Conservation (phyloP, 768 basidiomycete genomes). For the Tubosaeta brunneosetosa region DNA sequence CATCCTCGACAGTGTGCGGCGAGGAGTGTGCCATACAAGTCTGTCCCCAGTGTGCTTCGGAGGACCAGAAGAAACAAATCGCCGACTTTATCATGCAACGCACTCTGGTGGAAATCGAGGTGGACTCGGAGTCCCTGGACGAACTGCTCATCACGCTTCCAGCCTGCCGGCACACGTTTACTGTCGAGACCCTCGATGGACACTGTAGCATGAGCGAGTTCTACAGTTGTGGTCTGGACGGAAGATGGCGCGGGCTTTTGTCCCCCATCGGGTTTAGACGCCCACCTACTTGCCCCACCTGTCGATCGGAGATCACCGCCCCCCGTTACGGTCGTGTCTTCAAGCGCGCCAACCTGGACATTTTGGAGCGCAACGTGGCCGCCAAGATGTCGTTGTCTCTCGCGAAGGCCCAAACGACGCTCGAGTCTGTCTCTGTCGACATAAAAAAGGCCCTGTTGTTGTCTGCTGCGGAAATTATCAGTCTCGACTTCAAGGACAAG, state of each 20-base stretch:
- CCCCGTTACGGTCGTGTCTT: slow-evolving; percentile 57
- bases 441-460: slow-evolving; percentile 15
- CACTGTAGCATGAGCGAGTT: slow-evolving; percentile 46
- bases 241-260: slow-evolving; percentile 41
- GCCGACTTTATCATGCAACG: slow-evolving; percentile 59
- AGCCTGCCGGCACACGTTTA: slow-evolving; percentile 60
- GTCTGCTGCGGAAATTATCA: slow-evolving; percentile 7
- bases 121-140: slow-evolving; percentile 37
- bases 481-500: slow-evolving; percentile 14
- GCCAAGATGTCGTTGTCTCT: slow-evolving; percentile 46
- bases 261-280: slow-evolving; percentile 36
- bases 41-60: slow-evolving; percentile 48
- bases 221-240: slow-evolving; percentile 37
- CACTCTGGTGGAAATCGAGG: slow-evolving; percentile 45
- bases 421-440: slow-evolving; percentile 27
- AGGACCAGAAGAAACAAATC: slow-evolving; percentile 35
- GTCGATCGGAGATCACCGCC: slow-evolving; percentile 51
- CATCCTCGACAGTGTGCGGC: slow-evolving; percentile 50
- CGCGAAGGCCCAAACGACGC: slow-evolving; percentile 21
- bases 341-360: slow-evolving; percentile 61
- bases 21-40: slow-evolving; percentile 55
- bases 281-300: slow-evolving; percentile 59
- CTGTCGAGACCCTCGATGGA: slow-evolving; percentile 68
- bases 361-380: slow-evolving; percentile 60
- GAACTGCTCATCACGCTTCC: slow-evolving; percentile 58